phyloP scores from a whole-genome alignment of 1,284 basidiomycete genomes.

The Thelephora terrestris region DNA sequence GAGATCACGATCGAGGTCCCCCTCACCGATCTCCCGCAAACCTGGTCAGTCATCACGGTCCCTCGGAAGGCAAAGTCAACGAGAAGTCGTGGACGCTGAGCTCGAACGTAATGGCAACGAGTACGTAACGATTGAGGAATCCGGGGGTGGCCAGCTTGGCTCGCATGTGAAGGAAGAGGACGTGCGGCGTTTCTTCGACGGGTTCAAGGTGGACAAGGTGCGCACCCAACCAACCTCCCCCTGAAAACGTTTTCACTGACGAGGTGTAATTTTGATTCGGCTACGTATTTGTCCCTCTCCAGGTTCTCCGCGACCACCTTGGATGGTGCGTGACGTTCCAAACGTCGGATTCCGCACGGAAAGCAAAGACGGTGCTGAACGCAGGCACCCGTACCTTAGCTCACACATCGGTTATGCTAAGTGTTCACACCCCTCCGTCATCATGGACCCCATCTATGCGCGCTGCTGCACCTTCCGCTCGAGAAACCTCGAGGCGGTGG shows the following conservation, averaged over 20 bases:
- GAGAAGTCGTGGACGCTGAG: constrained; percentile 41
- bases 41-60: constrained; percentile 23
- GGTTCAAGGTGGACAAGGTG: constrained; percentile 59
- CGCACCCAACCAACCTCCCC: constrained; percentile 13
- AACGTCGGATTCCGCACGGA: constrained; percentile 45
- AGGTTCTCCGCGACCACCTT: constrained; percentile 57
- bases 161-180: constrained; percentile 53
- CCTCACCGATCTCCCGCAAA: constrained; percentile 33
- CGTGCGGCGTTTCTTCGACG: constrained; percentile 47
- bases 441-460: background rate
- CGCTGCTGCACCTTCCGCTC: constrained; percentile 18
- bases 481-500: constrained; percentile 32
- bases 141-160: constrained; percentile 31
- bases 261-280: background rate
- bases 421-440: constrained; percentile 39
- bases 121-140: constrained; percentile 44
- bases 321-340: constrained; percentile 66
- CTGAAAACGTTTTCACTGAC: constrained; percentile 7
- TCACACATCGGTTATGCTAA: constrained; percentile 49
- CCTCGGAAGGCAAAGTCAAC: constrained; percentile 24
- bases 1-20: constrained; percentile 30
- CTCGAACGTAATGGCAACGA: constrained; percentile 54
- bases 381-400: constrained; percentile 41
- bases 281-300: constrained; percentile 3
- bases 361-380: constrained; percentile 48